Evolutionary conservation across 177 flowering plant species (phyloP).

Genomic region (Vitis hybrid): DNA sequence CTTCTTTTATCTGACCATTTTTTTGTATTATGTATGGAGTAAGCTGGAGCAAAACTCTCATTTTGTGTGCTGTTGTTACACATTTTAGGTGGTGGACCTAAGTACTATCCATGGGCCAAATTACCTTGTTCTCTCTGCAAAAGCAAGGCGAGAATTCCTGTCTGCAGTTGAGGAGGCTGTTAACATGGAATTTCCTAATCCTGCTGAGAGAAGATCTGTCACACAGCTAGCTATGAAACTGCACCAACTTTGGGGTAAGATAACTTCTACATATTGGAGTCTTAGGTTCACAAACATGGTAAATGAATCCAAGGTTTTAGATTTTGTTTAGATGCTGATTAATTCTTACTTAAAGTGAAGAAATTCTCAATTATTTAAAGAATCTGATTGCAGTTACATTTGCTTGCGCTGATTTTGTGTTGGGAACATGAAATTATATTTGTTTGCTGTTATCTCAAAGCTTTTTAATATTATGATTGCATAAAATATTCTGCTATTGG

Average conservation of each 20-base stretch:
- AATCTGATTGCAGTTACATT: too few relatives aligned
- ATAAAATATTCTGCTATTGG: background rate
- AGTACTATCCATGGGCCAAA: constrained; percentile 52
- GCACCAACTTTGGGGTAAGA: constrained; percentile 75
- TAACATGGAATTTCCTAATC: constrained; percentile 45
- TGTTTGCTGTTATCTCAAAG: too few relatives aligned
- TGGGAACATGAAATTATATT: too few relatives aligned
- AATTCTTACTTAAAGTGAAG: too few relatives aligned
- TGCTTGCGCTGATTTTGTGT: too few relatives aligned
- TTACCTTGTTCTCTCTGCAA: constrained; percentile 47
- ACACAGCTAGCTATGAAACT: constrained; percentile 54
- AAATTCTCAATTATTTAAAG: too few relatives aligned
- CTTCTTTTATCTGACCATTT: background rate
- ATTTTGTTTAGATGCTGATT: too few relatives aligned
- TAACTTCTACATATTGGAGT: background rate
- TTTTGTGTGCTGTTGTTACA: background rate
- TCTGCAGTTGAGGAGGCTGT: constrained; percentile 66
- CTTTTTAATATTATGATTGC: too few relatives aligned
- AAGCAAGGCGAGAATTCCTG: constrained; percentile 54
- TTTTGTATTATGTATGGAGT: background rate
- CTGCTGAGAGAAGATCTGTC: constrained; percentile 53
- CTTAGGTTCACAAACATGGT: background rate
- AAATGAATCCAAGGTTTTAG: too few relatives aligned
- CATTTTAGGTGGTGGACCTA: constrained; percentile 64
- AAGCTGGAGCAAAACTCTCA: background rate